These are phyloP conservation scores for Wallacemonas rigidus DNA, from an alignment of 208 protist species.

Conservation along the genomic window DNA sequence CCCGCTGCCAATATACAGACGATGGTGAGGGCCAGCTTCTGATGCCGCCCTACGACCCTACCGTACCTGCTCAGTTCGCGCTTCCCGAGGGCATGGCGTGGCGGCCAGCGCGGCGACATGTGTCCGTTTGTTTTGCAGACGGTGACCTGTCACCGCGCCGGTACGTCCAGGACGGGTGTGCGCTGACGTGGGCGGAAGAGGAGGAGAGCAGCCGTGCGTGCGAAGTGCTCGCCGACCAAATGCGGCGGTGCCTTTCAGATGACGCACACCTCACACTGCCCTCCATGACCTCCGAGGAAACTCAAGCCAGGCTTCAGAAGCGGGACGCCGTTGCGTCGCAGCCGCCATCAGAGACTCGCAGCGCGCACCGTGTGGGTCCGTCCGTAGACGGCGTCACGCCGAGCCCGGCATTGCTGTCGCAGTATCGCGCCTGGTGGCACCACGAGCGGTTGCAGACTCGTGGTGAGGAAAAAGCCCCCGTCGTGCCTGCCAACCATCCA, in stretches of 20 bases:
- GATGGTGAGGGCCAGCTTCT: slow-evolving; percentile 9
- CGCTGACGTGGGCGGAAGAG: slow-evolving; percentile 6
- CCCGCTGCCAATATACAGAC: background rate
- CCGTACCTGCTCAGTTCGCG: background rate
- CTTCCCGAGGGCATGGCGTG: background rate
- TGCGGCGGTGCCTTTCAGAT: background rate
- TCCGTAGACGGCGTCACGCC: background rate
- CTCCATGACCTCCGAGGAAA: background rate
- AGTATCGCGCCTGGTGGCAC: slow-evolving; percentile 13
- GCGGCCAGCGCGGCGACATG: background rate
- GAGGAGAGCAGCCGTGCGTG: background rate
- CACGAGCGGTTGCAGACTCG: background rate
- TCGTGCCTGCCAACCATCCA: too few species aligned
- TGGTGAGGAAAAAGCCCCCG: too few species aligned
- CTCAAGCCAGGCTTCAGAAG: slow-evolving; percentile 1
- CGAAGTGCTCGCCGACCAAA: background rate
- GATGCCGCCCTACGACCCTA: background rate
- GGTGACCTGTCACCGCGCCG: background rate
- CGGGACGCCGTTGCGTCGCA: background rate
- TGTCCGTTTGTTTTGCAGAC: background rate
- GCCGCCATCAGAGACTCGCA: background rate
- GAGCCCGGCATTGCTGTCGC: slow-evolving; percentile 10
- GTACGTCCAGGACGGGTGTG: background rate
- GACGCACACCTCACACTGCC: background rate
- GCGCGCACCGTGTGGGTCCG: background rate